Percentiles rank a stretch among this genome's conserved stretches.
phyloP scores from a whole-genome alignment of 1,139 yeast species.

The Pichia sp. region DNA sequence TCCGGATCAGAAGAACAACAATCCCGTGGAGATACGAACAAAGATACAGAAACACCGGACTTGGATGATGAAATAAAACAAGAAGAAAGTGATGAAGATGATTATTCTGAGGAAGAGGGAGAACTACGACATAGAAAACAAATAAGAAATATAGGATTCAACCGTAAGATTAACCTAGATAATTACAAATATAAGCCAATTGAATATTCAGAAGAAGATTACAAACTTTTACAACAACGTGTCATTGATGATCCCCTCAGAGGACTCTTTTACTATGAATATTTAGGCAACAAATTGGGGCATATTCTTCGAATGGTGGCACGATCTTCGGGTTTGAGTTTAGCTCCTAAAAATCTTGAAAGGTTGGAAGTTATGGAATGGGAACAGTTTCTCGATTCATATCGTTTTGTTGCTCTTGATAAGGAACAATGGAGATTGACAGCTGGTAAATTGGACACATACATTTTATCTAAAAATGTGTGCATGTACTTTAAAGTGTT shows the following conservation, averaged over 20 bases:
- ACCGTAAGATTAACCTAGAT: background rate
- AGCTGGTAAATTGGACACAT: constrained; percentile 3
- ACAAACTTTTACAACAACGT: background rate
- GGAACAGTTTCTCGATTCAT: constrained; percentile 5
- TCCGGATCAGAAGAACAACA: too few species aligned
- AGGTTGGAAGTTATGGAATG: background rate
- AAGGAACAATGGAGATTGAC: constrained; percentile 6
- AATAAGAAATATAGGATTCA: background rate
- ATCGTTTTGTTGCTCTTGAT: constrained; percentile 3
- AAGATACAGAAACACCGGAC: too few species aligned
- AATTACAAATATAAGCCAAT: background rate
- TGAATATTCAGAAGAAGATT: background rate
- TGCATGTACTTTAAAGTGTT: constrained; percentile 7
- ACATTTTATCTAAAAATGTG: background rate
- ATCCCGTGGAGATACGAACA: too few species aligned
- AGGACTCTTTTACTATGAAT: constrained; percentile 12
- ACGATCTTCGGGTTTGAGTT: background rate
- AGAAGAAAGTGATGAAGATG: too few species aligned
- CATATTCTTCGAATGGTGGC: background rate
- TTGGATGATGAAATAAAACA: too few species aligned
- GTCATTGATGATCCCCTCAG: constrained; percentile 8
- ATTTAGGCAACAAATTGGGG: constrained; percentile 8
- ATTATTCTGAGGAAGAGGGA: background rate
- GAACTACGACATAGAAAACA: background rate
- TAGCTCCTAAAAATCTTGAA: background rate